phyloP scores from a whole-genome alignment of 441 rosid genomes.

The Mallotus repandus region DNA sequence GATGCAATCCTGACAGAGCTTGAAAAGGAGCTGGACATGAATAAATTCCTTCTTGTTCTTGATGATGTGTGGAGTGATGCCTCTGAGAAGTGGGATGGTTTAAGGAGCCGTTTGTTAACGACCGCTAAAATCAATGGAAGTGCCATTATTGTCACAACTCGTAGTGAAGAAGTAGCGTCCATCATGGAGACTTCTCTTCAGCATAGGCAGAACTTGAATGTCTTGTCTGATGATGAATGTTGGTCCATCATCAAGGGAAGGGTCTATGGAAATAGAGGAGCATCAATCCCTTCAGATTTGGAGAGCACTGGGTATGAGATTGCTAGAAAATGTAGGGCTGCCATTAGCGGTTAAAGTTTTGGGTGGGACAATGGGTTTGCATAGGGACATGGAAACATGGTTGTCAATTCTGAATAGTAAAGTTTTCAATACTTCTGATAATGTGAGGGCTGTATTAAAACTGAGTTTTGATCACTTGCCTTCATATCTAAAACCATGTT shows the following conservation, averaged over 20 bases:
- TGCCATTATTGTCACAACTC: background rate
- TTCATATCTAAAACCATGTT: too few relatives aligned
- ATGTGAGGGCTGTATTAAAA: constrained; percentile 13
- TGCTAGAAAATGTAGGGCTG: constrained; percentile 29
- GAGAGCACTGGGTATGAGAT: constrained; percentile 20
- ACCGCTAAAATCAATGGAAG: too few relatives aligned
- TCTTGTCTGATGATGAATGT: background rate
- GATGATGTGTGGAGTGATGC: too few relatives aligned
- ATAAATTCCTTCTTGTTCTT: too few relatives aligned
- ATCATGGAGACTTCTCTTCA: background rate
- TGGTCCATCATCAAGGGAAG: constrained; percentile 11
- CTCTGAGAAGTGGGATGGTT: too few relatives aligned
- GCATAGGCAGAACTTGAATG: background rate
- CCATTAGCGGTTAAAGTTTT: constrained; percentile 32
- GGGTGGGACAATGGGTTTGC: constrained; percentile 14
- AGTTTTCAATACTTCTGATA: constrained; percentile 2
- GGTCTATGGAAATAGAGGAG: background rate
- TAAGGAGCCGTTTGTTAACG: too few relatives aligned
- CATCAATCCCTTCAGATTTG: background rate
- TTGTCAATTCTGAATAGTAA: constrained; percentile 12
- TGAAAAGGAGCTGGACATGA: too few relatives aligned
- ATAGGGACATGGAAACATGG: constrained; percentile 22
- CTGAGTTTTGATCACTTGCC: constrained; percentile 18
- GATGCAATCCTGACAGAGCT: too few relatives aligned
- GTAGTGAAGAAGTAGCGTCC: background rate